These are phyloP conservation scores for Bocquillonia castaneifolia DNA, from an alignment of 441 rosid genomes.

Conservation along the genomic window DNA sequence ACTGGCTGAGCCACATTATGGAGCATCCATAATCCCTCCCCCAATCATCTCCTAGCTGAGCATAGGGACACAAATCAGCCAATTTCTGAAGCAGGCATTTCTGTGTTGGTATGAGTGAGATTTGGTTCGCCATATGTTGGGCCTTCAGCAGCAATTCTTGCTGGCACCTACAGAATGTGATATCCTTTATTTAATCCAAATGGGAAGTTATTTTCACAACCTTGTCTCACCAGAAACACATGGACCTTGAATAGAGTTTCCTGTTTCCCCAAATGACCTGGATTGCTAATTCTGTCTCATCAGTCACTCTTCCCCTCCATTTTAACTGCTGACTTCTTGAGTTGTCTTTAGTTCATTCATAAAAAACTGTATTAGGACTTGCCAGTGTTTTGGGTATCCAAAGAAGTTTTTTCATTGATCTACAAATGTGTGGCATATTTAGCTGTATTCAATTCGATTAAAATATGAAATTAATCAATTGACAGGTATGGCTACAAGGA, in stretches of 20 bases:
- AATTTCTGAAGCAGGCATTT: not conserved
- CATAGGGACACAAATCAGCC: not conserved
- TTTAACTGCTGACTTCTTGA: not conserved
- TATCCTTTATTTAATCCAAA: not conserved
- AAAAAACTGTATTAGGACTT: not conserved
- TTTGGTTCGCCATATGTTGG: not conserved
- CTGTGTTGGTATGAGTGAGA: not conserved
- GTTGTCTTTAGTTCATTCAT: not conserved
- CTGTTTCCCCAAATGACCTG: not conserved
- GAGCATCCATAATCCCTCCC: not conserved
- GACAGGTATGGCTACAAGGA: constrained; percentile 96
- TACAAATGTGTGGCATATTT: not conserved
- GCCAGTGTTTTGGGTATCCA: not conserved
- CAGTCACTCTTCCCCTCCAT: not conserved
- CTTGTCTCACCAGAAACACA: not conserved
- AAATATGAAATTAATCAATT: constrained; percentile 17
- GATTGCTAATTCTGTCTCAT: not conserved
- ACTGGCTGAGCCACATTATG: not conserved
- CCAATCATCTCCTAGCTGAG: not conserved
- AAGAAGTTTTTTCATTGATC: not conserved
- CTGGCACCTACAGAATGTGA: not conserved
- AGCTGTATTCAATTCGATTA: constrained; percentile 10
- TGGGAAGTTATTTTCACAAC: not conserved
- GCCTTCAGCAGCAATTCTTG: not conserved
- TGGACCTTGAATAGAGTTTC: not conserved